A percentile compares a stretch with the other conserved stretches of the same genome.
These are phyloP conservation scores for Coemansia sp. DNA, from an alignment of 192 early-diverging fungal species.

Conservation along the genomic window DNA sequence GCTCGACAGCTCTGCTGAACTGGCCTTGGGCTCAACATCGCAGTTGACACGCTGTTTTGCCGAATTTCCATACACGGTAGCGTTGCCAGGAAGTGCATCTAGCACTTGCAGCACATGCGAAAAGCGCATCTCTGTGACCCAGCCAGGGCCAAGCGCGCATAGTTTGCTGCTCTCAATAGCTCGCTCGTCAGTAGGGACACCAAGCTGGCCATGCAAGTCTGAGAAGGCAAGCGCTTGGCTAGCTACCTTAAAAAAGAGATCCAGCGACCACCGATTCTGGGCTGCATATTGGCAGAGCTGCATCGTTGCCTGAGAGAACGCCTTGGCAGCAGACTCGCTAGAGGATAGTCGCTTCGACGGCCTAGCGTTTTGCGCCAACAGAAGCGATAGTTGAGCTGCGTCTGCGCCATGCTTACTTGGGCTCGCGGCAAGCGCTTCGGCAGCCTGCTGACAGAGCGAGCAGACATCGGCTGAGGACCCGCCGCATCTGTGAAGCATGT, in stretches of 20 bases:
- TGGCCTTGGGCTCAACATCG: not conserved
- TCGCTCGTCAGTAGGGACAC: not conserved
- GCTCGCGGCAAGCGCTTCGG: conserved; percentile 24
- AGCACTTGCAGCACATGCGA: conserved; percentile 23
- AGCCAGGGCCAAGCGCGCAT: conserved; percentile 18
- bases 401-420: conserved; percentile 18
- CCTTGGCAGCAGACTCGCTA: conserved; percentile 11
- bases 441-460: conserved; percentile 36
- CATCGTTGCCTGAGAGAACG: conserved; percentile 9
- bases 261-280: conserved; percentile 23
- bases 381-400: conserved; percentile 14
- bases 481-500: conserved; percentile 20
- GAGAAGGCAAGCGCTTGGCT: conserved; percentile 8
- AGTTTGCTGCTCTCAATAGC: not conserved
- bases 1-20: not conserved
- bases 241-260: conserved; percentile 17
- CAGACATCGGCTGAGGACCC: conserved; percentile 9
- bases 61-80: not conserved
- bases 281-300: conserved; percentile 33
- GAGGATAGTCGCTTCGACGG: not conserved
- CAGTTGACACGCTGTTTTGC: not conserved
- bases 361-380: conserved; percentile 24
- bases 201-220: not conserved
- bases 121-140: conserved; percentile 39
- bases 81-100: conserved; percentile 17